Base-by-base conservation (phyloP, 768 basidiomycete genomes). In the Strobilomyces confusus region DNA sequence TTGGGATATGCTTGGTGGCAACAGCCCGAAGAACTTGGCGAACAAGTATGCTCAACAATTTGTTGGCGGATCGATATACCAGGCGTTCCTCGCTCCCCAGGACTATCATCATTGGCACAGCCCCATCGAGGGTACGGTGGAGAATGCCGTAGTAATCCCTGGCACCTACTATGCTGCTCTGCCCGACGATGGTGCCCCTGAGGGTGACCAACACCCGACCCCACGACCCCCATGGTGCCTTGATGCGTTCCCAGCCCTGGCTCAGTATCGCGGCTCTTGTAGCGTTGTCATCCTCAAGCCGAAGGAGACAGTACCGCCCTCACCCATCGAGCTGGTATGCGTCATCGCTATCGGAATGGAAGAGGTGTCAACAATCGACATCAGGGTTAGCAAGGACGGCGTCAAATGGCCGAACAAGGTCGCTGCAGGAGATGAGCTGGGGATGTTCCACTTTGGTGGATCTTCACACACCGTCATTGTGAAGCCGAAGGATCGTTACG, bases 31-130 rank as follows among this genome's bases (percentile, higher is more conserved):
- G 22, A 41, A 12, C 13, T 41, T 41, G 40, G 22, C 40, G 13
- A 6, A 6, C 33, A 36, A 36, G 41, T 43, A 41, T 13, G 41
- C 41, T 14, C 2, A 23, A 8, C 20, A 43, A 11, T 38, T 48
- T n/a, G 36, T 29, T 26, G 36, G 77, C 19, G 83, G 76, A 9
- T 73, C 76, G 0, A 65, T 80, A 25, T 77, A 75, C 63, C 84
- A 85, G 60, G 81, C 77, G 0, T 83, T 82, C 72, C 76, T 85
- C 52, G 71, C 69, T 41, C 72, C 78, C 0, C 58, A 72, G 25
- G 73, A 74, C 30, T 85, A 82, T 61, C 84, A 85, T 58, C 79
- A 82, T 58, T 84, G 82, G 83, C 79, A 81, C 67, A 66, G 72
- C 33, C 83, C 84, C 43, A 75, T 84, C 15, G 68, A 70, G 6